Evolutionary conservation across 371 early-diverging fungal species (phyloP).

Genomic region (Lichtheimia ornata): DNA sequence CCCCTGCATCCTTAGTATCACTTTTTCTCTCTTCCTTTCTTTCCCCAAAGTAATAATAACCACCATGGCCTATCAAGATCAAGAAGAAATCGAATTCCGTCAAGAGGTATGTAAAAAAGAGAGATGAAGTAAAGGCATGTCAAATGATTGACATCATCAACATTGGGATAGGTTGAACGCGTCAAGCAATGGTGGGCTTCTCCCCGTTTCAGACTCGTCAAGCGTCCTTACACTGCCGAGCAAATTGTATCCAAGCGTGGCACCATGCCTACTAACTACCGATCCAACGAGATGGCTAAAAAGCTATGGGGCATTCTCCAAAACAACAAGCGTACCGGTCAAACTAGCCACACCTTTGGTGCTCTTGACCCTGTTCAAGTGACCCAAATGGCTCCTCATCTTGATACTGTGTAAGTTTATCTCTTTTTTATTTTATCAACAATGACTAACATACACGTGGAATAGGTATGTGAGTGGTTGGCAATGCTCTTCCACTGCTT

Average conservation of each 20-base stretch:
- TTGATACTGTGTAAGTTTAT: conserved; percentile 80
- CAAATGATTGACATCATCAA: neutral
- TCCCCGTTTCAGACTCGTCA: conserved; percentile 80
- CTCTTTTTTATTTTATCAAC: too few relatives aligned
- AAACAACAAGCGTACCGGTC: conserved; percentile 74
- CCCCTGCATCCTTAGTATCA: neutral
- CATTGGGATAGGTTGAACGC: conserved; percentile 46
- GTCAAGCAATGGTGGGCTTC: conserved; percentile 93
- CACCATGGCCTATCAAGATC: conserved; percentile 16
- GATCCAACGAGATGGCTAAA: conserved; percentile 88
- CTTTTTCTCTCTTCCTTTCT: conserved; percentile 4
- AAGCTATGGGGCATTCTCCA: conserved; percentile 91
- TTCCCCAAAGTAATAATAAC: conserved; percentile 1
- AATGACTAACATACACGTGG: neutral
- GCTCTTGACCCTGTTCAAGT: conserved; percentile 82
- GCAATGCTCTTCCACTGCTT: conserved; percentile 98
- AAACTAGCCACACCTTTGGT: conserved; percentile 94
- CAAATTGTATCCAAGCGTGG: conserved; percentile 92
- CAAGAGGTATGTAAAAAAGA: conserved; percentile 40
- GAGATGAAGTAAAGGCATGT: neutral
- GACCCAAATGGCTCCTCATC: conserved; percentile 94
- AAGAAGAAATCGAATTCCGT: conserved; percentile 22
- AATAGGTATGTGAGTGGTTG: conserved; percentile 92
- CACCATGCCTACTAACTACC: conserved; percentile 72
- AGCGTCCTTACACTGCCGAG: conserved; percentile 93